Conservation (phyloP, 805 yeast genomes). For the Dipodascopsis uninucleata region DNA sequence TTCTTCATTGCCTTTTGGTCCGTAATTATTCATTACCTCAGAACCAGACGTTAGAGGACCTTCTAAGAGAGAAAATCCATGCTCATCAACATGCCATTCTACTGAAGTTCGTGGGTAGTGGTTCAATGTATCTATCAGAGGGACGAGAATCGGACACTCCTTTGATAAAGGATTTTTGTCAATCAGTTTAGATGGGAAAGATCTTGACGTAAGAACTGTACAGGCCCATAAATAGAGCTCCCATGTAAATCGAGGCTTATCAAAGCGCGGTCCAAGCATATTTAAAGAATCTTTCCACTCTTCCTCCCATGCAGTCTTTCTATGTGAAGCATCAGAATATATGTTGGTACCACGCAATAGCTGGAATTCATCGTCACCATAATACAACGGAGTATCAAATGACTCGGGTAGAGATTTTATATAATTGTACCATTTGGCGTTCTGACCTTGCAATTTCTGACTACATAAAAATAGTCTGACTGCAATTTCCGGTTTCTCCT, state of each 20-base stretch:
- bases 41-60: slow-evolving; percentile 34
- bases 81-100: slow-evolving; percentile 49
- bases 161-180: slow-evolving; percentile 1
- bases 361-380: slow-evolving; percentile 52
- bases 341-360: slow-evolving; percentile 67
- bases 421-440: slow-evolving; percentile 44
- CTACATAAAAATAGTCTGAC: slow-evolving; percentile 19
- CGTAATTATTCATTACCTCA: slow-evolving; percentile 77
- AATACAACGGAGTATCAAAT: slow-evolving; percentile 62
- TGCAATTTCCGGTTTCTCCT: slow-evolving; percentile 11
- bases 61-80: slow-evolving; percentile 42
- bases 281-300: slow-evolving; percentile 51
- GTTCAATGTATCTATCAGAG: slow-evolving; percentile 74
- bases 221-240: slow-evolving; percentile 66
- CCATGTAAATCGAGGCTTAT: slow-evolving; percentile 19
- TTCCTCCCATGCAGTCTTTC: slow-evolving; percentile 45
- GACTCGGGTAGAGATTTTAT: slow-evolving; percentile 48
- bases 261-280: slow-evolving; percentile 19
- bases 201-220: slow-evolving; percentile 66
- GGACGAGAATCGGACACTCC: slow-evolving; percentile 62
- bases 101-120: slow-evolving; percentile 62
- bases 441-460: slow-evolving; percentile 8
- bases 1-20: slow-evolving; percentile 83
- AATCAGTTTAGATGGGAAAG: slow-evolving; percentile 69
- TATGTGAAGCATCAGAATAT: slow-evolving; percentile 50